Evolutionary conservation across 148 eudicot species (phyloP), one percentile per base, ranked within the genome.

Genomic region (Dysphania ambrosioides): DNA sequence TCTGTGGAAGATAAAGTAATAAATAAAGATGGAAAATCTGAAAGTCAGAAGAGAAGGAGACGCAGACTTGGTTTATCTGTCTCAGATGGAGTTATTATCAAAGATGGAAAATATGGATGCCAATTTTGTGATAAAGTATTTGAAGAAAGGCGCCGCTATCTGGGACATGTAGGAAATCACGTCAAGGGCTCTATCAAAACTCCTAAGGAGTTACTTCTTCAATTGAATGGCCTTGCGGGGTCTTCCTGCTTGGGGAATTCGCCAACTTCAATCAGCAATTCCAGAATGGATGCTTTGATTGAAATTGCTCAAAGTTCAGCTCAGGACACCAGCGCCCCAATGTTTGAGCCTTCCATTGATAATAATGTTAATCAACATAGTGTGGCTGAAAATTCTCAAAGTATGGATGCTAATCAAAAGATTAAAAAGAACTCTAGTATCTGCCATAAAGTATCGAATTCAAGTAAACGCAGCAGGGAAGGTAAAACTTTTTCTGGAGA

Each of bases 51-150:
- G 69, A 79, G 78, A 36, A 86, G 74, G 74, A 84, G 77, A 72
- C 80, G 75, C 60, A 78, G 66, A 68, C 68, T 81, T 71, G 85
- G 85, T 77, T 65, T 83, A 49, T 70, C 82, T 35, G 82, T 84
- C 44, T 79, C 83, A 57, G 85, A 84, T 24, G 88, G 86, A 21
- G 88, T 86, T 59, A 82, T 86, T 31, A 82, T 81, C 11, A 84
- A 73, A 70, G 83, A 88, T 66, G 89, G 88, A 49, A 89, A 85
- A 69, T 85, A 61, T 71, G 88, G 80, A 72, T 82, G 88, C 75
- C 87, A 86, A 80, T 83, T 86, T 68, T 88, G 89, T 60, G 81
- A 83, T 66, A 86, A 88, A 81, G 83, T 79, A 44, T 88, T 86
- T 76, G 78, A 85, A 51, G 93, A 85, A 79, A 75, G 80, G 72